These are phyloP conservation scores for Pichia sp. DNA, from an alignment of 1,139 yeast species.

Conservation along the genomic window DNA sequence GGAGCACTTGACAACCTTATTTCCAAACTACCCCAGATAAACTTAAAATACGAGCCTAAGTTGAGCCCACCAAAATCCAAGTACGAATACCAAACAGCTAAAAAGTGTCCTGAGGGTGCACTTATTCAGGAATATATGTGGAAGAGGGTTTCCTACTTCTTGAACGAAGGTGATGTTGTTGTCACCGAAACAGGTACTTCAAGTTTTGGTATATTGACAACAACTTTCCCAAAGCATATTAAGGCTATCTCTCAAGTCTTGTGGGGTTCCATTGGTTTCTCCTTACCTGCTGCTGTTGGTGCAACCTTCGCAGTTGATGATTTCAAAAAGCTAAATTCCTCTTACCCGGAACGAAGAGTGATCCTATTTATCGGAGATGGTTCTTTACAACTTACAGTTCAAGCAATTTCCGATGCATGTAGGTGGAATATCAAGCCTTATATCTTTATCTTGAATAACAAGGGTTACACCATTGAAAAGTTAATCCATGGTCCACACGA, in stretches of 20 bases:
- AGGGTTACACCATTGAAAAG: conserved; percentile 86
- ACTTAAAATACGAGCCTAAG: neutral
- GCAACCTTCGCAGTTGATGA: conserved; percentile 84
- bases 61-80: conserved; percentile 25
- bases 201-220: conserved; percentile 78
- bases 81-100: conserved; percentile 22
- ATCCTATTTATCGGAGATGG: conserved; percentile 87
- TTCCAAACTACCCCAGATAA: conserved; percentile 11
- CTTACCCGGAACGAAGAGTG: conserved; percentile 50
- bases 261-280: conserved; percentile 89
- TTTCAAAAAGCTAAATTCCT: conserved; percentile 43
- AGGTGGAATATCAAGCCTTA: conserved; percentile 79
- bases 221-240: conserved; percentile 69
- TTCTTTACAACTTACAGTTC: conserved; percentile 81
- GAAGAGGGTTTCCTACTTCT: conserved; percentile 70
- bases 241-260: conserved; percentile 82
- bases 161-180: conserved; percentile 74
- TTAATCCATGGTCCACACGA: conserved; percentile 80
- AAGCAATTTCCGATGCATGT: conserved; percentile 80
- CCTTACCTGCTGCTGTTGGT: conserved; percentile 82
- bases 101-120: conserved; percentile 22
- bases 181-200: conserved; percentile 89
- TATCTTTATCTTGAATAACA: conserved; percentile 77
- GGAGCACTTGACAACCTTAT: conserved; percentile 46
- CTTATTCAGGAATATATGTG: conserved; percentile 79